A percentile compares a stretch with the other conserved stretches of the same genome.
These are phyloP conservation scores for Calocera cornea DNA, from an alignment of 768 basidiomycete genomes.

Conservation along the genomic window DNA sequence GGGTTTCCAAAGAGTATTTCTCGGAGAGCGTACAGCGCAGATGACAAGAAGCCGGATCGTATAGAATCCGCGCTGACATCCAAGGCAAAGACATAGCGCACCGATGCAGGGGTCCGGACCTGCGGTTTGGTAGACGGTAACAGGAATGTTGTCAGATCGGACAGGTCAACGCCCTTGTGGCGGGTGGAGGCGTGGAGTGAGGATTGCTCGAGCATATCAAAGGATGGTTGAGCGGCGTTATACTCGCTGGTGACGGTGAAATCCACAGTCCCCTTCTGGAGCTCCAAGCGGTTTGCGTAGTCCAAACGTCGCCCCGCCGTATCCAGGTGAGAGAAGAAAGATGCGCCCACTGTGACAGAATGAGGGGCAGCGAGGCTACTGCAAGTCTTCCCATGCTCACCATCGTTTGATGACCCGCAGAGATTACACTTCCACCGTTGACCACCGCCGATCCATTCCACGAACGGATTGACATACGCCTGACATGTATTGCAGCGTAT, in stretches of 20 bases:
- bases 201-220: slow-evolving; percentile 38
- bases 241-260: slow-evolving; percentile 73
- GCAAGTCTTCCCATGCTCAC: slow-evolving; percentile 32
- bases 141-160: slow-evolving; percentile 4
- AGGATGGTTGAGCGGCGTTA: slow-evolving; percentile 62
- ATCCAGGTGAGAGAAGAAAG: slow-evolving; percentile 73
- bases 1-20: slow-evolving; percentile 50
- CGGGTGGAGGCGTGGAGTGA: slow-evolving; percentile 35
- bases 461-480: slow-evolving; percentile 92
- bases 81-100: slow-evolving; percentile 74
- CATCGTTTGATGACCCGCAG: slow-evolving; percentile 70
- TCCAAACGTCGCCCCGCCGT: slow-evolving; percentile 65
- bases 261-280: slow-evolving; percentile 84
- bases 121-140: slow-evolving; percentile 18
- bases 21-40: slow-evolving; percentile 50
- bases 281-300: slow-evolving; percentile 66
- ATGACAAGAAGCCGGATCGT: slow-evolving; percentile 51
- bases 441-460: slow-evolving; percentile 69
- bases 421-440: slow-evolving; percentile 85
- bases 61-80: slow-evolving; percentile 66
- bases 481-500: slow-evolving; percentile 73
- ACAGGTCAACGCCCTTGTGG: slow-evolving; percentile 20
- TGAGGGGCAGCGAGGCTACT: neutral
- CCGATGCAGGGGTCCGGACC: slow-evolving; percentile 42
- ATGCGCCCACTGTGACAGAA: neutral